Evolutionary conservation across 2,329 filamentous ascomycete genomes (phyloP).

Genomic region (Lachnellula arida): DNA sequence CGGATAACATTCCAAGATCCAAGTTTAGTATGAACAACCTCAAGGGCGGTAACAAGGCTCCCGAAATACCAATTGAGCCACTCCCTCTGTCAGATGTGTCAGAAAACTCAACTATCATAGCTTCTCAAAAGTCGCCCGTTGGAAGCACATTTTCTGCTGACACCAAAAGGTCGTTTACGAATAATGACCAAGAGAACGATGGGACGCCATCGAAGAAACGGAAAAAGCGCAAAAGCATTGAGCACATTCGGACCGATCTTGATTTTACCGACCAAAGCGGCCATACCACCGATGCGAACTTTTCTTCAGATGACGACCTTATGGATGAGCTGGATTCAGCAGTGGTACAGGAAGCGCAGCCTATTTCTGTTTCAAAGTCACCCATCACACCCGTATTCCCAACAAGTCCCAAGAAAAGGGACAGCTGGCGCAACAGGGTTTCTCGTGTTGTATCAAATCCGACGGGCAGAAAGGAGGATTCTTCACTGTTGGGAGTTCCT

Average conservation of each 20-base stretch:
- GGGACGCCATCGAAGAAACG: slow-evolving; percentile 14
- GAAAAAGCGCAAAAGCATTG: slow-evolving; percentile 29
- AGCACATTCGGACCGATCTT: slow-evolving; percentile 53
- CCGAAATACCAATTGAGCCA: slow-evolving; percentile 8
- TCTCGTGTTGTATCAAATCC: slow-evolving; percentile 35
- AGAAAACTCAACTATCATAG: not conserved
- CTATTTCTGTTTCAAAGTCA: slow-evolving; percentile 75
- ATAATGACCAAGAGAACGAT: slow-evolving; percentile 20
- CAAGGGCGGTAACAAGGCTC: slow-evolving; percentile 5
- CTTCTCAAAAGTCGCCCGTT: slow-evolving; percentile 29
- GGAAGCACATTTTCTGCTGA: slow-evolving; percentile 32
- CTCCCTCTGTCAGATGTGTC: slow-evolving; percentile 1
- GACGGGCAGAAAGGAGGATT: slow-evolving; percentile 30
- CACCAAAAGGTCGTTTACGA: slow-evolving; percentile 18
- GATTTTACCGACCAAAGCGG: slow-evolving; percentile 31
- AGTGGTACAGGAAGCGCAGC: slow-evolving; percentile 77
- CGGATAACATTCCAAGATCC: slow-evolving; percentile 24
- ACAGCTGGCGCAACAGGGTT: slow-evolving; percentile 23
- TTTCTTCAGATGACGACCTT: slow-evolving; percentile 70
- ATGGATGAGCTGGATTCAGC: slow-evolving; percentile 83
- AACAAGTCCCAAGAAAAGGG: slow-evolving; percentile 23
- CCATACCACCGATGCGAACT: slow-evolving; percentile 40
- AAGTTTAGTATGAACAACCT: slow-evolving; percentile 27
- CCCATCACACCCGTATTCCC: slow-evolving; percentile 65
- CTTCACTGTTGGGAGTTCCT: slow-evolving; percentile 38